Evolutionary conservation across 1,284 basidiomycete genomes (phyloP).

Genomic region (Cryptococcus amylolentus): DNA sequence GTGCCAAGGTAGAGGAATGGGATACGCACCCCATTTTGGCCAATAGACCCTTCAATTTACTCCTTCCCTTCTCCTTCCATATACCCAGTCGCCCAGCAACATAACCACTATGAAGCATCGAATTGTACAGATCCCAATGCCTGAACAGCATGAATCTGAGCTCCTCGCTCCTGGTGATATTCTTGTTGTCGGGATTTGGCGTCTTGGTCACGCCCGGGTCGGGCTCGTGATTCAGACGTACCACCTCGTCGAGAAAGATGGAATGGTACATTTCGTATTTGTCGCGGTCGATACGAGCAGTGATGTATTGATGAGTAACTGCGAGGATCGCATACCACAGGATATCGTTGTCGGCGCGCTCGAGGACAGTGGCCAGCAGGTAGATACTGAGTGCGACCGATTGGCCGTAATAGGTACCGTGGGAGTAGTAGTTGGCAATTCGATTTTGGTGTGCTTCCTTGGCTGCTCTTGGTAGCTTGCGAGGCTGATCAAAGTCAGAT

Average conservation of each 20-base stretch:
- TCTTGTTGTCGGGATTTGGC: conserved; percentile 64
- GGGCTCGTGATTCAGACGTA: conserved; percentile 68
- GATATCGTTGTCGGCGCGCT: conserved; percentile 87
- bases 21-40: conserved; percentile 93
- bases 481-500: conserved; percentile 24
- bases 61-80: conserved; percentile 91
- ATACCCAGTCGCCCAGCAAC: conserved; percentile 91
- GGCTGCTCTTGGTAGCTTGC: conserved; percentile 66
- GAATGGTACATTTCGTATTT: conserved; percentile 77
- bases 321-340: conserved; percentile 95
- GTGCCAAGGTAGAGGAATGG: neutral
- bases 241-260: conserved; percentile 83
- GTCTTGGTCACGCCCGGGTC: conserved; percentile 26
- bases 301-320: conserved; percentile 86
- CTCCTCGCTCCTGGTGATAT: conserved; percentile 76
- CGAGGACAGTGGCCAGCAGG: conserved; percentile 79
- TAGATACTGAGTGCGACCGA: conserved; percentile 87
- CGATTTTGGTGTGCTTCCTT: conserved; percentile 61
- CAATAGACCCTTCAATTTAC: conserved; percentile 81
- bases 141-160: conserved; percentile 90
- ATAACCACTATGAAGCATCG: conserved; percentile 97
- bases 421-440: conserved; percentile 76
- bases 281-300: conserved; percentile 79
- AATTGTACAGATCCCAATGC: conserved; percentile 96
- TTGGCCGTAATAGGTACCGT: conserved; percentile 84